Conservation (phyloP, 2,329 filamentous ascomycete species). For the Pleurostoma richardsiae region DNA sequence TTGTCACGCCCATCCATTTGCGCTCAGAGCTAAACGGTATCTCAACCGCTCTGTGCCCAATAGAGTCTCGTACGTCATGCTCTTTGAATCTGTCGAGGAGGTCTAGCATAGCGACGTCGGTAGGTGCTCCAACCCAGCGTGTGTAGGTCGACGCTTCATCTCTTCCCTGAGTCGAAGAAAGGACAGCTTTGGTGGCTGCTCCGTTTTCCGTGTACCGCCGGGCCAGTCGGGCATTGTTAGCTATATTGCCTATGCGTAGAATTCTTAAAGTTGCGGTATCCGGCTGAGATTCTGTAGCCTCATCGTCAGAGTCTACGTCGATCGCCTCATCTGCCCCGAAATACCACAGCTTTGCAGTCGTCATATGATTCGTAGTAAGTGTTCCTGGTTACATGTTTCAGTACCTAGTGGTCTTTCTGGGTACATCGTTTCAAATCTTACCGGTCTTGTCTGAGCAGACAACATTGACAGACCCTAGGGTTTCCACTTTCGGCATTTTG, state of each 20-base stretch:
- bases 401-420: conserved; percentile 1
- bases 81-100: conserved; percentile 86
- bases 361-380: conserved; percentile 97
- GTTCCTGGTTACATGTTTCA: conserved; percentile 54
- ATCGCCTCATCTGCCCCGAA: conserved; percentile 61
- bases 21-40: conserved; percentile 95
- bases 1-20: conserved; percentile 98
- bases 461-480: conserved; percentile 97
- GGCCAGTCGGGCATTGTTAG: conserved; percentile 85
- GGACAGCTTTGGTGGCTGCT: conserved; percentile 69
- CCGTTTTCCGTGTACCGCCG: conserved; percentile 65
- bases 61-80: conserved; percentile 81
- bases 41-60: conserved; percentile 78
- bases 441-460: conserved; percentile 98
- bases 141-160: conserved; percentile 63
- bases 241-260: conserved; percentile 88
- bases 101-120: conserved; percentile 95
- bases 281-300: conserved; percentile 51
- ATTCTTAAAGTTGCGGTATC: conserved; percentile 75
- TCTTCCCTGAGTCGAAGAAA: conserved; percentile 78
- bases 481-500: conserved; percentile 94
- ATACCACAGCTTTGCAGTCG: conserved; percentile 93
- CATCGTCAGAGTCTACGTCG: conserved; percentile 49
- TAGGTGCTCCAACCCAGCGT: conserved; percentile 94
- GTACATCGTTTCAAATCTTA: conserved; percentile 21